A percentile compares a stretch with the other conserved stretches of the same genome.
Conservation (phyloP, 1,284 basidiomycete species). For the Rhizoctonia solani region DNA sequence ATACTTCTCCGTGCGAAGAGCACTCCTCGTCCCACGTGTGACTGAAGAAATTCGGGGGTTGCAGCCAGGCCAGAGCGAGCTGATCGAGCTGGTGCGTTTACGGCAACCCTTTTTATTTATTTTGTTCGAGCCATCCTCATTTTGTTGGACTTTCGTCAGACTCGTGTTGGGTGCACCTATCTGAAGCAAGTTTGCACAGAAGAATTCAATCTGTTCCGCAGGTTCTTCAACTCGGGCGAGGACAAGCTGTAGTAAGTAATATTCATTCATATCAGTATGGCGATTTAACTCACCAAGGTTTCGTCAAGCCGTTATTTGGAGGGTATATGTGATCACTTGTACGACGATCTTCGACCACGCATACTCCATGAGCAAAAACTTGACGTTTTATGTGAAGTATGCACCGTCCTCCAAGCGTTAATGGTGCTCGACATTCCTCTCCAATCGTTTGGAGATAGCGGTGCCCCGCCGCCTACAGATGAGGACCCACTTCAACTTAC, state of each 20-base stretch:
- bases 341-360: constrained; percentile 89
- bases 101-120: not conserved
- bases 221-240: constrained; percentile 86
- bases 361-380: constrained; percentile 90
- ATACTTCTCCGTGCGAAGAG: constrained; percentile 74
- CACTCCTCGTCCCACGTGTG: constrained; percentile 69
- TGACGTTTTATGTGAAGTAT: constrained; percentile 86
- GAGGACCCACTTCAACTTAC: constrained; percentile 37
- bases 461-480: constrained; percentile 38
- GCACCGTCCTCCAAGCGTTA: constrained; percentile 88
- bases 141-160: constrained; percentile 57
- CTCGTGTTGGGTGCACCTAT: constrained; percentile 85
- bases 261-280: not conserved
- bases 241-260: constrained; percentile 78
- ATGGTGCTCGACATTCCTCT: constrained; percentile 76
- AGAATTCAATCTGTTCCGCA: constrained; percentile 81
- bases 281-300: constrained; percentile 26
- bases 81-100: constrained; percentile 79
- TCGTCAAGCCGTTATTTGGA: constrained; percentile 77
- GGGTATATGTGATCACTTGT: constrained; percentile 86
- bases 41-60: constrained; percentile 80
- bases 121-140: constrained; percentile 1
- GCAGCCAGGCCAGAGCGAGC: constrained; percentile 73
- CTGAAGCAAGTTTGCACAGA: constrained; percentile 86
- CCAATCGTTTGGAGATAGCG: constrained; percentile 33